These are phyloP conservation scores for Penicillium herquei DNA, from an alignment of 495 filamentous ascomycete genomes.

Conservation along the genomic window DNA sequence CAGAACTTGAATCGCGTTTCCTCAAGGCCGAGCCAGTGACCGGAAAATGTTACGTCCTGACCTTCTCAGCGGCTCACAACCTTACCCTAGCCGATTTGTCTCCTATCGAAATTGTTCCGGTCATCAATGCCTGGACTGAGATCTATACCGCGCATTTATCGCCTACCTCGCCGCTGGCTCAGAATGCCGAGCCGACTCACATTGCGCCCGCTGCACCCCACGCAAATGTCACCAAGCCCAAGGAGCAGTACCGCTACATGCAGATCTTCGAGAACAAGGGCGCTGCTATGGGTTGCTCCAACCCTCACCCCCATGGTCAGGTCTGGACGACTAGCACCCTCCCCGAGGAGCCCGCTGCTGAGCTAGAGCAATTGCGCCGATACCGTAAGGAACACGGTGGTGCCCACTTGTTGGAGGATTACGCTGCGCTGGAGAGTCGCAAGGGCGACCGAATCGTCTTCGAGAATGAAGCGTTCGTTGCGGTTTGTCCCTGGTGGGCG, in stretches of 20 bases:
- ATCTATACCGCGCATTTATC: conserved; percentile 83
- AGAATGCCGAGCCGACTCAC: conserved; percentile 43
- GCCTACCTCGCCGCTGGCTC: conserved; percentile 62
- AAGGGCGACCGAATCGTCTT: conserved; percentile 85
- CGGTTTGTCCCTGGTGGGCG: conserved; percentile 95
- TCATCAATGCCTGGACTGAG: conserved; percentile 82
- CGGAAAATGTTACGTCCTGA: conserved; percentile 96
- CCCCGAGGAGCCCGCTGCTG: conserved; percentile 81
- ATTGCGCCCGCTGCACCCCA: conserved; percentile 48
- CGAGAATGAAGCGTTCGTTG: conserved; percentile 77
- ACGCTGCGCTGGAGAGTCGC: conserved; percentile 75
- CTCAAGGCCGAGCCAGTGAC: conserved; percentile 83
- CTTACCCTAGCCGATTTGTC: conserved; percentile 86
- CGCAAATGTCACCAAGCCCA: conserved; percentile 50
- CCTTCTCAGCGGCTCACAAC: conserved; percentile 87
- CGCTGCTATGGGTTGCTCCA: conserved; percentile 96
- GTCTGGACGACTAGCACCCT: conserved; percentile 90
- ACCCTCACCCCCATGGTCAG: conserved; percentile 96
- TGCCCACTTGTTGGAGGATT: conserved; percentile 76
- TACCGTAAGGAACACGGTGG: conserved; percentile 73
- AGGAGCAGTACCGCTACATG: conserved; percentile 90
- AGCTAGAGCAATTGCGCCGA: conserved; percentile 71
- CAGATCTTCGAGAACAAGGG: conserved; percentile 99
- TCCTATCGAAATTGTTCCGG: conserved; percentile 65
- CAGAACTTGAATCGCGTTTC: conserved; percentile 73